Percentiles rank a stretch among this genome's conserved stretches.
These are phyloP conservation scores for Hansenula lynferdii DNA, from an alignment of 1,139 yeast species.

Conservation along the genomic window DNA sequence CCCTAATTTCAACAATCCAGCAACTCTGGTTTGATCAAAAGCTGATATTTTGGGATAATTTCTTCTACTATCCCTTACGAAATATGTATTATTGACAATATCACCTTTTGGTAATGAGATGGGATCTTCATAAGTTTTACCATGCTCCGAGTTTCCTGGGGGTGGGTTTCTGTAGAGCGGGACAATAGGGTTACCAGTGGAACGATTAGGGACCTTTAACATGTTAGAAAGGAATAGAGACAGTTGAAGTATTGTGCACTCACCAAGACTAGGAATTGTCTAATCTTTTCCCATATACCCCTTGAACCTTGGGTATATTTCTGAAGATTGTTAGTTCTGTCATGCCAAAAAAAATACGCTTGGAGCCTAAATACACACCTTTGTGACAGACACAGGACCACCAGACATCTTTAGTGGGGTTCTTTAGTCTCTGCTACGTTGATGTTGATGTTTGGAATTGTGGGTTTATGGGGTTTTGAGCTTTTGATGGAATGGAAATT, in stretches of 20 bases:
- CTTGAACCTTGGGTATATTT: slow-evolving; percentile 78
- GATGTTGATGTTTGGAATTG: too few relatives aligned
- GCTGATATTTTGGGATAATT: slow-evolving; percentile 66
- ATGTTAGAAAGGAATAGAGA: neutral
- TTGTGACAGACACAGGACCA: neutral
- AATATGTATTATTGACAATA: slow-evolving; percentile 64
- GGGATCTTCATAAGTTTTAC: slow-evolving; percentile 60
- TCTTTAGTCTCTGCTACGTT: neutral
- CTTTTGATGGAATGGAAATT: neutral
- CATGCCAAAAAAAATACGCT: slow-evolving; percentile 12
- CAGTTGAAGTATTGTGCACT: neutral
- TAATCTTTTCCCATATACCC: slow-evolving; percentile 79
- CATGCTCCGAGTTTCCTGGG: slow-evolving; percentile 67
- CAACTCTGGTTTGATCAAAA: slow-evolving; percentile 66
- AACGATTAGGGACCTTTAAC: slow-evolving; percentile 62
- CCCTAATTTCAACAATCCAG: slow-evolving; percentile 73
- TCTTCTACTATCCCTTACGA: slow-evolving; percentile 74
- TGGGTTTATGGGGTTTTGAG: neutral
- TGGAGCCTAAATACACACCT: slow-evolving; percentile 30
- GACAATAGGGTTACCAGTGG: slow-evolving; percentile 80
- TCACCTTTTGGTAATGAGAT: slow-evolving; percentile 76
- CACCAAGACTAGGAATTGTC: slow-evolving; percentile 51
- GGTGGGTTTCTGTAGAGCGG: slow-evolving; percentile 63
- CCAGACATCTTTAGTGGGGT: slow-evolving; percentile 19
- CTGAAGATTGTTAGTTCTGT: slow-evolving; percentile 32